A percentile compares a stretch with the other conserved stretches of the same genome.
These are phyloP conservation scores for Russula ochroleuca DNA, from an alignment of 768 basidiomycete genomes.

Conservation along the genomic window DNA sequence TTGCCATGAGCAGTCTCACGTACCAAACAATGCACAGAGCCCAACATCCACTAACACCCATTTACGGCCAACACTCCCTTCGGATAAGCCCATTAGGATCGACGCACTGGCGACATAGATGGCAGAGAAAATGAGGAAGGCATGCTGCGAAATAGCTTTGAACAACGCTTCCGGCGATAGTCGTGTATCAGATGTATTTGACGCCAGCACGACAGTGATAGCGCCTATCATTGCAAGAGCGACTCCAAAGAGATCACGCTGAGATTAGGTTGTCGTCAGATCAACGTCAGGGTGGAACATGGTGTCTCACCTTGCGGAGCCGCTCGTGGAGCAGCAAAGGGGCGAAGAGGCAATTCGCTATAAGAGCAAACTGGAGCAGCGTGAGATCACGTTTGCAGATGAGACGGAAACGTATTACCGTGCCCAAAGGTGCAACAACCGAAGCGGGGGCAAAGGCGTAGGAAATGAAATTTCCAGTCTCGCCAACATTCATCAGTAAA, in stretches of 20 bases:
- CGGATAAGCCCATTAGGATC: constrained; percentile 62
- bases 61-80: constrained; percentile 54
- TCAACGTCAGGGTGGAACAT: constrained; percentile 11
- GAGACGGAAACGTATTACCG: constrained; percentile 48
- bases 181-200: constrained; percentile 65
- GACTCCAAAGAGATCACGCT: constrained; percentile 80
- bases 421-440: constrained; percentile 94
- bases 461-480: constrained; percentile 84
- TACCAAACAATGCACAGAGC: constrained; percentile 80
- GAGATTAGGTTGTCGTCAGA: constrained; percentile 23
- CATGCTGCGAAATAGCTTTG: constrained; percentile 59
- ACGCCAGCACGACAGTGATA: constrained; percentile 83
- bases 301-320: constrained; percentile 61
- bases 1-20: constrained; percentile 21
- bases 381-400: constrained; percentile 16
- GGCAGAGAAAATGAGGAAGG: constrained; percentile 73
- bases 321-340: constrained; percentile 79
- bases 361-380: constrained; percentile 69
- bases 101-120: constrained; percentile 55
- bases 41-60: constrained; percentile 85
- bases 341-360: constrained; percentile 93
- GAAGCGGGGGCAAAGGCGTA: constrained; percentile 89
- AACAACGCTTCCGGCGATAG: constrained; percentile 66
- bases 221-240: constrained; percentile 81
- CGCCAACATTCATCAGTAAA: constrained; percentile 84